Percentiles rank a stretch among this genome's conserved stretches.
phyloP scores from a whole-genome alignment of 2,329 filamentous ascomycete genomes.

The Dothidotthia symphoricarpi region DNA sequence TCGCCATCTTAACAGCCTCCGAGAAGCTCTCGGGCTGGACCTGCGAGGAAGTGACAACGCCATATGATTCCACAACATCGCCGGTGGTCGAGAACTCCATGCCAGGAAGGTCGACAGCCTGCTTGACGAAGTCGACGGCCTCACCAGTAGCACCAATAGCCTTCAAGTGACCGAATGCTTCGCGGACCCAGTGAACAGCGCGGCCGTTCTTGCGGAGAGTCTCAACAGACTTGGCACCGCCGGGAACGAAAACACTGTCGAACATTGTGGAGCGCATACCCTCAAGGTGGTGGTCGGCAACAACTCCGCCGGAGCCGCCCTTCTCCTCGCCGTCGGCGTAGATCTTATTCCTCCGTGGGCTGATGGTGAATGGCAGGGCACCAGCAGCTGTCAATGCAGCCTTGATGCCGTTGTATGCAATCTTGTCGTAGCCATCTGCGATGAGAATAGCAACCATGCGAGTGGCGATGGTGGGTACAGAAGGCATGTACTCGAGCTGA shows the following conservation, averaged over 20 bases:
- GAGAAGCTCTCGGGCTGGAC: constrained; percentile 57
- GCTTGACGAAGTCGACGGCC: constrained; percentile 62
- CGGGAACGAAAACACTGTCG: constrained; percentile 74
- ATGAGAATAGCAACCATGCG: constrained; percentile 74
- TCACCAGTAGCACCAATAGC: constrained; percentile 74
- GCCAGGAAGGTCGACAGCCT: constrained; percentile 48
- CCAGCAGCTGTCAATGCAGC: constrained; percentile 60
- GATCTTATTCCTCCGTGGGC: constrained; percentile 64
- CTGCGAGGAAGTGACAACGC: constrained; percentile 67
- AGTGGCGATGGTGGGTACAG: constrained; percentile 64
- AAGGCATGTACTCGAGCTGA: constrained; percentile 65
- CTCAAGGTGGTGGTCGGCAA: constrained; percentile 75
- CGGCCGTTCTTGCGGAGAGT: constrained; percentile 68
- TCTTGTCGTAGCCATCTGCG: constrained; percentile 71
- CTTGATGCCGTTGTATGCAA: constrained; percentile 65
- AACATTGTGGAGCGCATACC: constrained; percentile 79
- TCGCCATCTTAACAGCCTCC: constrained; percentile 62
- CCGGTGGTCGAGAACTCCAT: constrained; percentile 51
- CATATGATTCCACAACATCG: constrained; percentile 66
- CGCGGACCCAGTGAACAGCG: constrained; percentile 72
- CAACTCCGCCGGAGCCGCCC: constrained; percentile 53
- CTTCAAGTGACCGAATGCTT: constrained; percentile 81
- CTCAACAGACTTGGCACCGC: constrained; percentile 62
- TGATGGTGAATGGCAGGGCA: constrained; percentile 72
- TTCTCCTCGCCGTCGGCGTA: constrained; percentile 60